Evolutionary conservation across 345 rosid species (phyloP).

Genomic region (Jatropha curcas): DNA sequence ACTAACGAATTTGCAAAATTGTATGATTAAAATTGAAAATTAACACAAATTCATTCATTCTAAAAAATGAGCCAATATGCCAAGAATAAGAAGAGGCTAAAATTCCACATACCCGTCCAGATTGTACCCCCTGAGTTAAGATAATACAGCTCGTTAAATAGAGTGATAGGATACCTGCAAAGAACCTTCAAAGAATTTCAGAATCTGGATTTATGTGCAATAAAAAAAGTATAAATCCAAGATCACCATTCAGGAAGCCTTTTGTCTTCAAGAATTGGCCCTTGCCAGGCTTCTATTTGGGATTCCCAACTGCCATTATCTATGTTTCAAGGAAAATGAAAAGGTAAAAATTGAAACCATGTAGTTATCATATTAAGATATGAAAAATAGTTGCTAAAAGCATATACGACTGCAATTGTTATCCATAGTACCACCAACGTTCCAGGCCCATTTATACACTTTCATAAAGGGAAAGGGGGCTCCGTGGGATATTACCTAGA

Average conservation of each 20-base stretch:
- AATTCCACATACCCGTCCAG: constrained; percentile 69
- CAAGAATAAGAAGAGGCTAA: constrained; percentile 1
- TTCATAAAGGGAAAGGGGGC: neutral
- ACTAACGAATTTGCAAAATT: neutral
- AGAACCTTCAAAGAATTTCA: constrained; percentile 12
- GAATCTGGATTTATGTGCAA: constrained; percentile 8
- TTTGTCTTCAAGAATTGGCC: constrained; percentile 85
- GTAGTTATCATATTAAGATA: neutral
- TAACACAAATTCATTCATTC: neutral
- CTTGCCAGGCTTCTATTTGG: constrained; percentile 86
- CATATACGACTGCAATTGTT: too few species aligned
- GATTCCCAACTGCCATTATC: constrained; percentile 85
- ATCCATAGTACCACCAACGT: neutral
- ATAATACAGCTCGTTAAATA: constrained; percentile 92
- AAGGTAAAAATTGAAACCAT: neutral
- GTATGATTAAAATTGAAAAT: neutral
- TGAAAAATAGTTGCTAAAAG: too few species aligned
- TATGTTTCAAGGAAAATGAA: constrained; percentile 31
- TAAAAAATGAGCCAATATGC: neutral
- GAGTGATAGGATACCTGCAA: constrained; percentile 81
- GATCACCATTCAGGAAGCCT: constrained; percentile 84
- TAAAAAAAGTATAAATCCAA: constrained; percentile 6
- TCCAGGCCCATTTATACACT: neutral
- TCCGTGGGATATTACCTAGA: constrained; percentile 44
- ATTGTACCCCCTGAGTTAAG: constrained; percentile 88